A percentile compares a stretch with the other conserved stretches of the same genome.
Conservation (phyloP, 805 yeast genomes). For the Metschnikowia anglica region DNA sequence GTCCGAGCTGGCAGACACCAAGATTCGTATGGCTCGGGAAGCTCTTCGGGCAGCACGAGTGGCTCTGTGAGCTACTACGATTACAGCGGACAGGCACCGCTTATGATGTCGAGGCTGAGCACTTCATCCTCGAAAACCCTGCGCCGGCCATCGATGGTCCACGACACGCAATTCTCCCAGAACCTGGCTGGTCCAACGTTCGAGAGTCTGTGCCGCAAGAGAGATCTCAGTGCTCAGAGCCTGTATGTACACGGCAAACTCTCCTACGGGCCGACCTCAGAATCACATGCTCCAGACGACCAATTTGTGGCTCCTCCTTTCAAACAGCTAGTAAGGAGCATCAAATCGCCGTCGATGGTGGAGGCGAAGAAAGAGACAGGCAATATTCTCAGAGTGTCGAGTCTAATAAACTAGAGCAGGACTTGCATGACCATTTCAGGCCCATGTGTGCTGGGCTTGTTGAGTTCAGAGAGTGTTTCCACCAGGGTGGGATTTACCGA, state of each 20-base stretch:
- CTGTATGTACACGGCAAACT: constrained; percentile 2
- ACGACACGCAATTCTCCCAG: constrained; percentile 25
- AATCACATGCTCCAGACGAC: background rate
- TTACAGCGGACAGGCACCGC: background rate
- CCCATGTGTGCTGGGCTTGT: too few species aligned
- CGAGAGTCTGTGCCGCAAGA: background rate
- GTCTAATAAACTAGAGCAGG: constrained; percentile 15
- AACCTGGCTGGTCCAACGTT: constrained; percentile 1
- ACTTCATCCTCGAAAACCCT: constrained; percentile 7
- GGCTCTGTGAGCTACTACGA: background rate
- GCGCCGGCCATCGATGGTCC: constrained; percentile 44
- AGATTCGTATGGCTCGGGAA: constrained; percentile 3
- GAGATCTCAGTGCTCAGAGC: background rate
- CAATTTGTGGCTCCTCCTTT: constrained; percentile 14
- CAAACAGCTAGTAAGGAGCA: constrained; percentile 11
- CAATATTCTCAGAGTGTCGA: constrained; percentile 16
- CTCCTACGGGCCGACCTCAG: background rate
- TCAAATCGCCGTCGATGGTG: constrained; percentile 8
- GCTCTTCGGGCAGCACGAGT: background rate
- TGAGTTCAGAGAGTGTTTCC: background rate
- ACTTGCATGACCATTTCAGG: too few species aligned
- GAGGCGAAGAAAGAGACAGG: constrained; percentile 2
- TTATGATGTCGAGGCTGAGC: constrained; percentile 5
- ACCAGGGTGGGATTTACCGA: too few species aligned
- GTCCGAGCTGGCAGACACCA: background rate